Conservation (phyloP, 1,139 yeast genomes). For the Suzukiozyma palmioleophila region DNA sequence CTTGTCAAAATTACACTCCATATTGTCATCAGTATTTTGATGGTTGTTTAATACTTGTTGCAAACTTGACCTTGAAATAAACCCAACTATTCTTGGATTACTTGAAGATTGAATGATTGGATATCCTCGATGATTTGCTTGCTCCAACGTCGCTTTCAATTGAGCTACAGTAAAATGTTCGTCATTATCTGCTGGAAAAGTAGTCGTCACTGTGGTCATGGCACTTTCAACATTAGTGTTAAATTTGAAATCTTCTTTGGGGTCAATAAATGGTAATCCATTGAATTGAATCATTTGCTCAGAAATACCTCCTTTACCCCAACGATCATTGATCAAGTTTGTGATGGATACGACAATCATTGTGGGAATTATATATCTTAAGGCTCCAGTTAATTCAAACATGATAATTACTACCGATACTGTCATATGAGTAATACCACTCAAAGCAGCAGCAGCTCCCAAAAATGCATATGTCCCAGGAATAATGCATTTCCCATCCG, state of each 20-base stretch:
- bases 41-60: slow-evolving; percentile 18
- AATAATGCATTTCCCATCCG: slow-evolving; percentile 55
- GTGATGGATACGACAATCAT: slow-evolving; percentile 97
- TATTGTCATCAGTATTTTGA: slow-evolving; percentile 13
- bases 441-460: slow-evolving; percentile 95
- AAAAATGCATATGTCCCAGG: slow-evolving; percentile 94
- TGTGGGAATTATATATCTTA: slow-evolving; percentile 84
- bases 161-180: slow-evolving; percentile 30
- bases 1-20: slow-evolving; percentile 17
- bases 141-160: slow-evolving; percentile 32
- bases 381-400: slow-evolving; percentile 95
- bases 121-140: slow-evolving; percentile 46
- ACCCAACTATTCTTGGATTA: slow-evolving; percentile 34
- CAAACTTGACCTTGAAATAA: slow-evolving; percentile 31
- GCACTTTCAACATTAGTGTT: slow-evolving; percentile 56
- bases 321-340: slow-evolving; percentile 65
- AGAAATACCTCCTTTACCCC: slow-evolving; percentile 86
- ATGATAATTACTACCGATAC: slow-evolving; percentile 91
- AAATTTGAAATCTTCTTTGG: slow-evolving; percentile 62
- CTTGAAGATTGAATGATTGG: slow-evolving; percentile 45
- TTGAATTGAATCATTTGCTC: slow-evolving; percentile 90
- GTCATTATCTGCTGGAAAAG: slow-evolving; percentile 38
- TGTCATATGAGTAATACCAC: slow-evolving; percentile 90
- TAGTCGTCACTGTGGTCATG: slow-evolving; percentile 55
- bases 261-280: slow-evolving; percentile 82